Percentiles rank a stretch among this genome's conserved stretches.
These are phyloP conservation scores for Gracilaria gracilis DNA, from an alignment of 23 red algal genomes.

Conservation along the genomic window DNA sequence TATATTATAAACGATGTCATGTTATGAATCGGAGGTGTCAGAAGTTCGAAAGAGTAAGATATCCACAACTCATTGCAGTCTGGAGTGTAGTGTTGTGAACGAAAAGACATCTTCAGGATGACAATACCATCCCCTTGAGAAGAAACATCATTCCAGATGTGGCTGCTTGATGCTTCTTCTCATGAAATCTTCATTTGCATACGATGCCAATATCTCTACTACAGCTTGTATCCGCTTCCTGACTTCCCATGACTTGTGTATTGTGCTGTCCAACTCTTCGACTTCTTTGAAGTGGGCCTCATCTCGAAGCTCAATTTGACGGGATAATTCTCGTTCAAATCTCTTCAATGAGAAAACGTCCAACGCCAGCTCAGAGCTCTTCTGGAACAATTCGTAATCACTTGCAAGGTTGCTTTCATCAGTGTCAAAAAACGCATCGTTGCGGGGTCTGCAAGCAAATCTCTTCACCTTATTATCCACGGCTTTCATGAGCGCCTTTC, in stretches of 20 bases:
- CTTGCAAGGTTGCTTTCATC: conserved; percentile 23
- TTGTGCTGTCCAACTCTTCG: conserved; percentile 18
- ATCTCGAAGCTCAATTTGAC: conserved; percentile 5
- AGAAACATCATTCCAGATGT: neutral
- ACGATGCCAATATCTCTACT: conserved; percentile 16
- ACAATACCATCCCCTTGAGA: neutral
- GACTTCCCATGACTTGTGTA: conserved; percentile 13
- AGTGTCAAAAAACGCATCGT: conserved; percentile 7
- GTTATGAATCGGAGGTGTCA: neutral
- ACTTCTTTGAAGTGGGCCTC: conserved; percentile 10
- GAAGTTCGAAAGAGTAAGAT: neutral
- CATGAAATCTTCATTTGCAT: conserved; percentile 30
- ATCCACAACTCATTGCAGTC: no score
- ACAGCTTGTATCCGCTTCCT: conserved; percentile 8
- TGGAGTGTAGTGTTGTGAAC: no score
- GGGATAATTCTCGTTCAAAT: conserved; percentile 5
- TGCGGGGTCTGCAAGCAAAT: conserved; percentile 13
- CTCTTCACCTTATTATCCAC: neutral
- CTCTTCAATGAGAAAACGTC: conserved; percentile 6
- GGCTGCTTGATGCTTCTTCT: conserved; percentile 18
- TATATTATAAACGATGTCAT: no score
- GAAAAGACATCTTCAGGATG: no score
- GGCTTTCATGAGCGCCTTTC: conserved; percentile 4
- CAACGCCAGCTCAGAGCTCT: neutral
- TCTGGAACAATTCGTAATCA: conserved; percentile 10